Conservation (phyloP, 2,329 filamentous ascomycete species). For the Ophiostoma sp. region DNA sequence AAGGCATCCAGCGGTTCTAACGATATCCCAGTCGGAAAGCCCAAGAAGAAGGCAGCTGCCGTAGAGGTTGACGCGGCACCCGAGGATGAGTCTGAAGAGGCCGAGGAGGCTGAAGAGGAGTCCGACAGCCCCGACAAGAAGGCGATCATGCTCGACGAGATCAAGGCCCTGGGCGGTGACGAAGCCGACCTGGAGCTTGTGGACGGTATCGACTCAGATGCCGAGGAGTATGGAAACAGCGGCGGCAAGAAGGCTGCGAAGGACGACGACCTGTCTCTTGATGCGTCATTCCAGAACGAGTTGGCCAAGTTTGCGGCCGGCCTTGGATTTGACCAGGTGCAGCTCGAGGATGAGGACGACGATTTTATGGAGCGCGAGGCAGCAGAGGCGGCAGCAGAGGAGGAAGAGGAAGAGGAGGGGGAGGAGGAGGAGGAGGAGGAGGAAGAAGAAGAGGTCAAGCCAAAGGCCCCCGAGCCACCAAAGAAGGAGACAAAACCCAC, state of each 20-base stretch:
- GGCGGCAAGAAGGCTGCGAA: constrained; percentile 29
- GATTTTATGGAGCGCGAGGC: constrained; percentile 30
- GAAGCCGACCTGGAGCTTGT: constrained; percentile 60
- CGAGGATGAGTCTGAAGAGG: neutral
- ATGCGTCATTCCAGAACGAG: constrained; percentile 42
- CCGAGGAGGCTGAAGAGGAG: neutral
- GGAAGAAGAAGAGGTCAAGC: constrained; percentile 35
- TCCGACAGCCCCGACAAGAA: constrained; percentile 25
- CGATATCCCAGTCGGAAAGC: constrained; percentile 28
- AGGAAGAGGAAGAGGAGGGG: constrained; percentile 38
- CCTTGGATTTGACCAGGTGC: constrained; percentile 45
- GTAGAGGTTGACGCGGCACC: neutral
- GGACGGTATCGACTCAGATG: constrained; percentile 49
- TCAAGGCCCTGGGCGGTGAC: constrained; percentile 59
- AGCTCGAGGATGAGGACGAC: constrained; percentile 39
- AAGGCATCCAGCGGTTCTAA: constrained; percentile 33
- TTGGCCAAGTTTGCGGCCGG: constrained; percentile 48
- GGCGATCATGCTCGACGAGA: constrained; percentile 52
- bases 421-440: constrained; percentile 35
- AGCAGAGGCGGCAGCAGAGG: constrained; percentile 30
- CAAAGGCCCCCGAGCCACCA: constrained; percentile 33
- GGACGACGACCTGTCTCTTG: constrained; percentile 28
- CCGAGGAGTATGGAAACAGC: constrained; percentile 38
- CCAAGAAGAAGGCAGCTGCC: neutral
- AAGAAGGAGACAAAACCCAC: constrained; percentile 31